These are phyloP conservation scores for Coelastrella sp. DNA, from an alignment of 139 green algal species.

Conservation along the genomic window DNA sequence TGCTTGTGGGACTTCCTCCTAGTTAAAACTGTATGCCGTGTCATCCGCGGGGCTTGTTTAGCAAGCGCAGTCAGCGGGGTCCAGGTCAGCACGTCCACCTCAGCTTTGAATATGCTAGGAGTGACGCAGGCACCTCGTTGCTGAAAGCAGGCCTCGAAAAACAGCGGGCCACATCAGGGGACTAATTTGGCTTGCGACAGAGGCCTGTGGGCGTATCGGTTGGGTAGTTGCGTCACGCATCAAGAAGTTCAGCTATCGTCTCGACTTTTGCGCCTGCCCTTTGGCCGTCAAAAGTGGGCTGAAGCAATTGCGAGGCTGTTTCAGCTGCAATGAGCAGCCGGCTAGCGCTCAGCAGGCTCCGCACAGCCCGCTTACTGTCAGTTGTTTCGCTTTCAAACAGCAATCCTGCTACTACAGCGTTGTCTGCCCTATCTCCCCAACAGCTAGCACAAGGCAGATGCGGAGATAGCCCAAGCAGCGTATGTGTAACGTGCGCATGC, in stretches of 20 bases:
- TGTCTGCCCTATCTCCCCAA: neutral
- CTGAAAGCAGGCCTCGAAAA: neutral
- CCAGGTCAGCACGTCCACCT: neutral
- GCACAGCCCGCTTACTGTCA: neutral
- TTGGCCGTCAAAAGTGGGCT: neutral
- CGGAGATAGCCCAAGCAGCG: neutral
- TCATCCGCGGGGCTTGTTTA: neutral
- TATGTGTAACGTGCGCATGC: neutral
- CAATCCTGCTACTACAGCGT: neutral
- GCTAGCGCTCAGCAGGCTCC: neutral
- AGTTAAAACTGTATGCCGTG: neutral
- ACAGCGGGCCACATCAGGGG: neutral
- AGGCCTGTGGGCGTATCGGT: neutral
- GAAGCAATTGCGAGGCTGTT: neutral
- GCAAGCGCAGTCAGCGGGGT: neutral
- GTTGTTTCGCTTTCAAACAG: neutral
- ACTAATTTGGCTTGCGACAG: neutral
- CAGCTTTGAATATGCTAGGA: neutral
- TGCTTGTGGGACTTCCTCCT: neutral
- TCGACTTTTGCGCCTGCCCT: neutral
- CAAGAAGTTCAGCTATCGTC: neutral
- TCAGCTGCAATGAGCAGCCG: neutral
- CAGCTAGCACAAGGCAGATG: neutral
- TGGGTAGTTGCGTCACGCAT: neutral
- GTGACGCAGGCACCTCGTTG: neutral